These are phyloP conservation scores for Scutellaria galericulata DNA, from an alignment of 257 asterid species.

Conservation along the genomic window DNA sequence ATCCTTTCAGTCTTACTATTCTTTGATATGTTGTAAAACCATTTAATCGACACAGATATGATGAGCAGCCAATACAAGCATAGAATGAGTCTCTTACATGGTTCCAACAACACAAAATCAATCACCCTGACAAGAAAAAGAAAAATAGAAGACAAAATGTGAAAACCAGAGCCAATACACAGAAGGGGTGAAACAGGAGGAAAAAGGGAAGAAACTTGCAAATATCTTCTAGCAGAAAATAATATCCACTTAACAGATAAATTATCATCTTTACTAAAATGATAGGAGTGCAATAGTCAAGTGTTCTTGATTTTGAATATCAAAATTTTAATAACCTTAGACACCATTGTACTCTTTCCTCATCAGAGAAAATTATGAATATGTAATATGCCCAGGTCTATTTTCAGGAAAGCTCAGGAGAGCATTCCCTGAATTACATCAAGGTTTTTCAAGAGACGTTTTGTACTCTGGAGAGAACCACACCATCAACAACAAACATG, in stretches of 20 bases:
- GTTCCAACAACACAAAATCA: slow-evolving; percentile 79
- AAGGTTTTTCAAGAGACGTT: slow-evolving; percentile 2
- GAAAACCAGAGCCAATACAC: slow-evolving; percentile 18
- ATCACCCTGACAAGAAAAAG: slow-evolving; percentile 61
- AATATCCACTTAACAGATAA: too few relatives aligned
- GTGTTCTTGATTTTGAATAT: slow-evolving; percentile 2
- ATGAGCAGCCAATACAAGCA: slow-evolving; percentile 84
- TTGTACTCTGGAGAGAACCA: background rate
- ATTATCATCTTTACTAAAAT: too few relatives aligned
- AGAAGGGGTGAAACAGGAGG: background rate
- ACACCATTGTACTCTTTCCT: background rate
- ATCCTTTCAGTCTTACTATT: slow-evolving; percentile 85
- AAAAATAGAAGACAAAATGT: slow-evolving; percentile 30
- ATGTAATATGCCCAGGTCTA: background rate
- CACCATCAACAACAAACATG: background rate
- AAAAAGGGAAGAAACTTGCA: slow-evolving; percentile 2
- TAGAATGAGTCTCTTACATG: slow-evolving; percentile 69
- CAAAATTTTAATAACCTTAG: background rate
- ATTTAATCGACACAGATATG: slow-evolving; percentile 67
- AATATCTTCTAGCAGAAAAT: background rate
- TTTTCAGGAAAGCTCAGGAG: slow-evolving; percentile 19
- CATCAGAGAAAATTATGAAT: too few relatives aligned
- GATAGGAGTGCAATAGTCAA: background rate
- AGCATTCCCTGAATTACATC: slow-evolving; percentile 22
- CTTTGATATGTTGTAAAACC: slow-evolving; percentile 80